phyloP scores from a whole-genome alignment of 2,329 filamentous ascomycete genomes.

The Diaporthe capsici region DNA sequence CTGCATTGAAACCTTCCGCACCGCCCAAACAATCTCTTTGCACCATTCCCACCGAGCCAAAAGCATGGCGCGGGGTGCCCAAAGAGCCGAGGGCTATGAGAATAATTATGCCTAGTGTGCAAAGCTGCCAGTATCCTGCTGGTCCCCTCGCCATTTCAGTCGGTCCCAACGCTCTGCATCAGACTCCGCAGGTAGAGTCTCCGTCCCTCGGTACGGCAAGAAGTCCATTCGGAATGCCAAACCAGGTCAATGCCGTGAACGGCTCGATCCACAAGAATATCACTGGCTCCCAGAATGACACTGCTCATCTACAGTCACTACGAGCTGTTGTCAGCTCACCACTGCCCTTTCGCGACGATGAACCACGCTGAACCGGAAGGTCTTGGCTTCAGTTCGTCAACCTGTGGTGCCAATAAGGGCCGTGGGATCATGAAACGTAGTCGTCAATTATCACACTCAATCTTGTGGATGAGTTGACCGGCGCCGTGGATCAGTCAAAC shows the following conservation, averaged over 20 bases:
- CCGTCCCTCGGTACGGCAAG: not conserved
- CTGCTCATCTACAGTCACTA: not conserved
- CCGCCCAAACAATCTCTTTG: not conserved
- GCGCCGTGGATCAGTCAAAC: not conserved
- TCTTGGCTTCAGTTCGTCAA: too few relatives aligned
- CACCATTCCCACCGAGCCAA: not conserved
- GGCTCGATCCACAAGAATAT: too few relatives aligned
- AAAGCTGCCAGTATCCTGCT: not conserved
- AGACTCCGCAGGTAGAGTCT: not conserved
- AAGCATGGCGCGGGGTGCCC: not conserved
- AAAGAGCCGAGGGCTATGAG: not conserved
- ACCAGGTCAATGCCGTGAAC: not conserved
- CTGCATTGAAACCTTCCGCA: not conserved
- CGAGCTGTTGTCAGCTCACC: not conserved
- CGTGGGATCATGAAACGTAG: too few relatives aligned
- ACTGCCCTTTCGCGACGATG: not conserved
- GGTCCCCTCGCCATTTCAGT: not conserved
- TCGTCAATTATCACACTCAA: not conserved
- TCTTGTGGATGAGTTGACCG: not conserved
- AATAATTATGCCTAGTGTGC: not conserved
- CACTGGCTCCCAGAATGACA: not conserved
- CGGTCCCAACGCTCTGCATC: not conserved
- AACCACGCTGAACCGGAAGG: not conserved
- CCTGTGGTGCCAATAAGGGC: not conserved
- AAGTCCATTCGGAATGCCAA: not conserved